Conservation (phyloP, 2,329 filamentous ascomycete genomes). For the Penicillium digitatum region DNA sequence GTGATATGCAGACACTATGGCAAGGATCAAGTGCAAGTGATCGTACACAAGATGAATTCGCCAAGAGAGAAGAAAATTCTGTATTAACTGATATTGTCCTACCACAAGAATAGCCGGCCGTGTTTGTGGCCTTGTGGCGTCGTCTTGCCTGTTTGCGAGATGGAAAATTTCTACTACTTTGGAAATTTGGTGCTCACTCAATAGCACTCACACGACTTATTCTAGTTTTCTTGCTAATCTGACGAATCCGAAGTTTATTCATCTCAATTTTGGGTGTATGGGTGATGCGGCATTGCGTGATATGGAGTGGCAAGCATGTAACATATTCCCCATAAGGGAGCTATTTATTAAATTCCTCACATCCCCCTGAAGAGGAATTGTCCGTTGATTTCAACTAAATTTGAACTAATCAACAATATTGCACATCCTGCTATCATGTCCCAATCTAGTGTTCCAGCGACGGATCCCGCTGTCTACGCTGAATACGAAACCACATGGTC, state of each 20-base stretch:
- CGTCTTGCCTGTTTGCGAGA: too few species aligned
- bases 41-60: neutral
- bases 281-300: slow-evolving; percentile 13
- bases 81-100: too few species aligned
- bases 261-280: slow-evolving; percentile 1
- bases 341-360: neutral
- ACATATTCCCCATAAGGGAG: neutral
- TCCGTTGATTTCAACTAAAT: neutral
- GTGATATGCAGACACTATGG: neutral
- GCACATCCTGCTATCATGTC: slow-evolving; percentile 12
- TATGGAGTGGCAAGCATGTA: slow-evolving; percentile 12
- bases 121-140: too few species aligned
- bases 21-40: neutral
- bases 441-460: slow-evolving; percentile 17
- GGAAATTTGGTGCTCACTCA: neutral
- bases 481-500: slow-evolving; percentile 39
- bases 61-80: neutral
- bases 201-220: slow-evolving; percentile 20
- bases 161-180: too few species aligned
- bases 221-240: slow-evolving; percentile 15
- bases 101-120: too few species aligned
- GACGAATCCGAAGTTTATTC: slow-evolving; percentile 11
- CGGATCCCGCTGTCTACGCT: slow-evolving; percentile 43
- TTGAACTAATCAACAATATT: neutral
- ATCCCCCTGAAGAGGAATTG: neutral